Base-by-base conservation (phyloP, 345 rosid species). In the Salix purpurea region DNA sequence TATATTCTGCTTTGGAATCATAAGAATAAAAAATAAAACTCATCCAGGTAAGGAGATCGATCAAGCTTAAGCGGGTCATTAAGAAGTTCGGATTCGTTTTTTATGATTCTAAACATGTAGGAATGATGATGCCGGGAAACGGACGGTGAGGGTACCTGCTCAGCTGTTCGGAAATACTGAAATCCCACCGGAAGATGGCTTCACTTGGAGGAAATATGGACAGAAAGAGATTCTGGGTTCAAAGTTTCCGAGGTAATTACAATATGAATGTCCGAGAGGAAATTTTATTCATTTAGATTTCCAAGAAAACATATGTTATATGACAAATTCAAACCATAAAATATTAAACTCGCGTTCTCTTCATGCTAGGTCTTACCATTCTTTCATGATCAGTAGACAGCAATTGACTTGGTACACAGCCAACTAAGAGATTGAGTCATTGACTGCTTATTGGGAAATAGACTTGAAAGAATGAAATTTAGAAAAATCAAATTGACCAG, bases 131-230 rank as follows among this genome's bases (percentile, higher is more conserved):
- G 83, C 65, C 15, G 84, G 77, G 46, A 85, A 73, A 66, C 32
- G 71, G 70, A 87, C 79, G 48, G 74, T 68, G 67, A 85, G 67
- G 65, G 91, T 85, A 66, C 77, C 93, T 0, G 93, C 94, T 0
- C 88, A 93, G 7, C 85, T 71, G 34, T 77, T 79, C 19, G 98
- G 97, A 64, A 94, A 94, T 54, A 82, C 81, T 1, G 93, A 91
- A 56, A 70, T 90, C 50, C 94, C 94, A 4, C 97, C 97, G 2
- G 98, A 92, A 15, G 98, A 94, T 74, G 90, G 90, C 58, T 87
- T 69, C 77, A 87, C 94, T 23, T 94, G 98, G 97, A 85, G 94
- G 76, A 94, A 94, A 78, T 94, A 94, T 37, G 98, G 98, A 6
- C 98, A 94, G 72, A 94, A 94, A 77, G 97, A 94, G 75, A 94